Evolutionary conservation across 352 stramenopile species (phyloP), one percentile per base, ranked within the genome.

Genomic region (Phytophthora quininea): DNA sequence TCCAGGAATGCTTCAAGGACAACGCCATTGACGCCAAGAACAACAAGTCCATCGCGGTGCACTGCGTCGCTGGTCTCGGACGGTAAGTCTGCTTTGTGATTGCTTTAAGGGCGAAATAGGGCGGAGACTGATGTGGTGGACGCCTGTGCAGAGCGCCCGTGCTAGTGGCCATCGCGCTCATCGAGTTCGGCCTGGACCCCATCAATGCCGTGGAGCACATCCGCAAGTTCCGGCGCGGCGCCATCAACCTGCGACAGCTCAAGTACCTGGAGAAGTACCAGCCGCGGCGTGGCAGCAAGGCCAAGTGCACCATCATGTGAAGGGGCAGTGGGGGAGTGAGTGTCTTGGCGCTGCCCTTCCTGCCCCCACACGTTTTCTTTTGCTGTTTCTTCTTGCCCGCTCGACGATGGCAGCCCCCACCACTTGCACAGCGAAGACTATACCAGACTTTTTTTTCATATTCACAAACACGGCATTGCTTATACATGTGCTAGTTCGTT

Each of bases 171-270:
- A 98, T 99, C 69, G 97, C 97, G 42, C 74, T 99, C 43, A 99
- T 99, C 72, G 97, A 99, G 76, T 98, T 89, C 48, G 91, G 88
- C 32, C 83, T 98, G 75, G 96, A 99, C 77, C 91, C 97, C 31
- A 96, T 98, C 50, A 97, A 98, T 56, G 97, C 97, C 5, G 97
- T 99, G n/a, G 93, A 98, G 71, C 95, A 98, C 69, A 99, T 99
- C 67, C 90, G 97, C 58, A 90, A 94, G 71, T 90, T 92, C 59
- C 89, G 97, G 27, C 90, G 97, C 60, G 96, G 97, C 19, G 97
- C 97, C 12, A 99, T 99, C 74, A 99, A 99, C 72, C 80, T 98
- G 54, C 97, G 97, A 53, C 97, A 99, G 77, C 87, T 99, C 52
- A 92, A 97, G 69, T 99, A 99, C 75, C 79, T 99, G 65, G 94